phyloP scores from a whole-genome alignment of 176 grass and related monocot species.

The Aegilops tauschii region DNA sequence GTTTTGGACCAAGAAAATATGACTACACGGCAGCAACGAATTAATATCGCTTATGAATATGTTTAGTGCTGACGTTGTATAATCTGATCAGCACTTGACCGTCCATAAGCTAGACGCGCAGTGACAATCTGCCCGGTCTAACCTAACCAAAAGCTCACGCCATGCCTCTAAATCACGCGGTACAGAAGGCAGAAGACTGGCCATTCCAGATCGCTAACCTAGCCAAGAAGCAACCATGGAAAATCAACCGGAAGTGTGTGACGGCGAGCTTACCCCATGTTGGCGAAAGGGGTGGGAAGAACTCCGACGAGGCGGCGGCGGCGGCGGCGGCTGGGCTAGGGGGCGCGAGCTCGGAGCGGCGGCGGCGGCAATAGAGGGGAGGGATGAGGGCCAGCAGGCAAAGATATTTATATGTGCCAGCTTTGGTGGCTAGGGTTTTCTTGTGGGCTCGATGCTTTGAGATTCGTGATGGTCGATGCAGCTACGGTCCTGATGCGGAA shows the following conservation, averaged over 20 bases:
- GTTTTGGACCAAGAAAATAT: constrained; percentile 15
- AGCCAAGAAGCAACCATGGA: background rate
- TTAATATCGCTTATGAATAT: constrained; percentile 57
- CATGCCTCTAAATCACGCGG: background rate
- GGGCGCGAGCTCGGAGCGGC: constrained; percentile 28
- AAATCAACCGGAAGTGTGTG: background rate
- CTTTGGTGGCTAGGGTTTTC: constrained; percentile 34
- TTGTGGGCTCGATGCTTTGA: background rate
- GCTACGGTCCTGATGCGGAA: constrained; percentile 6
- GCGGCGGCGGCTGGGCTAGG: background rate
- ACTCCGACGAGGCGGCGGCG: constrained; percentile 6
- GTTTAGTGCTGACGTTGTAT: constrained; percentile 48
- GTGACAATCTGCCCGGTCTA: background rate
- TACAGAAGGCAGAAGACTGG: background rate
- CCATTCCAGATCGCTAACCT: constrained; percentile 9
- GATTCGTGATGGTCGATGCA: constrained; percentile 6
- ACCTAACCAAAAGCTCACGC: background rate
- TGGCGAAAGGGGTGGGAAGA: constrained; percentile 14
- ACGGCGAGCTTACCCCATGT: constrained; percentile 40
- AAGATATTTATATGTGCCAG: constrained; percentile 15
- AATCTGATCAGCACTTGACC: constrained; percentile 62
- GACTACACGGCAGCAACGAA: constrained; percentile 29
- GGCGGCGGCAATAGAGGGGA: constrained; percentile 15
- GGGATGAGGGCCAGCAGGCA: background rate
- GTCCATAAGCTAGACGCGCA: constrained; percentile 42